Evolutionary conservation across 2,329 filamentous ascomycete genomes (phyloP).

Genomic region (Microcera coccophila): DNA sequence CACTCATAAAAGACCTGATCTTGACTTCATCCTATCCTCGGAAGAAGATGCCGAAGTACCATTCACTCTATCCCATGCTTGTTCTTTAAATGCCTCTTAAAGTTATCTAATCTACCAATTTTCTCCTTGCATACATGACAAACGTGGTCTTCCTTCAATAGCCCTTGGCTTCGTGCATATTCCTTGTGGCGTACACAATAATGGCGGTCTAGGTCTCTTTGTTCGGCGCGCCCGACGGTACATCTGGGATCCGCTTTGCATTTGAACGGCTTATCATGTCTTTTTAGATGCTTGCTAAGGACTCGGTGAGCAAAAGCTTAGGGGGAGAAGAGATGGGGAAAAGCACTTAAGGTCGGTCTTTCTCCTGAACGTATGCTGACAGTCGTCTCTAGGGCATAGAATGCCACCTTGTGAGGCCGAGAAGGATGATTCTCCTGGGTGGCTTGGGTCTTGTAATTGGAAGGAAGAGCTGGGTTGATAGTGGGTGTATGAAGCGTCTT

Average conservation of each 20-base stretch:
- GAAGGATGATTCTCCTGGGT: too few species aligned
- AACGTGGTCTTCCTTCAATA: not conserved
- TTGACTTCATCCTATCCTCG: too few species aligned
- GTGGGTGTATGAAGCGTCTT: constrained; percentile 6
- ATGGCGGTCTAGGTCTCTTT: constrained; percentile 25
- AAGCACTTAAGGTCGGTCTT: constrained; percentile 14
- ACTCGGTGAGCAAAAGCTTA: constrained; percentile 1
- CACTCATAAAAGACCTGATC: too few species aligned
- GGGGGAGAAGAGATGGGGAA: not conserved
- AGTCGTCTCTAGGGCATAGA: too few species aligned
- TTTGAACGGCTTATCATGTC: constrained; percentile 16
- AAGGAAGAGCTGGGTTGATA: too few species aligned
- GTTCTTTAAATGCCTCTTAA: constrained; percentile 17
- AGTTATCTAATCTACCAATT: constrained; percentile 20
- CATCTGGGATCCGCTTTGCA: constrained; percentile 19
- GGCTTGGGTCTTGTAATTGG: too few species aligned
- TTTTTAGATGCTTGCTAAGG: constrained; percentile 23
- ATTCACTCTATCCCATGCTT: too few species aligned
- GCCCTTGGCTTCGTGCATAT: constrained; percentile 10
- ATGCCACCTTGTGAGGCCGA: too few species aligned
- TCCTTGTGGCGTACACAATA: constrained; percentile 15
- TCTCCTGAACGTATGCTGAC: too few species aligned
- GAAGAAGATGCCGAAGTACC: too few species aligned
- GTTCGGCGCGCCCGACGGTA: constrained; percentile 11
- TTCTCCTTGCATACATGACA: constrained; percentile 10